These are phyloP conservation scores for Saccharomycopsis sp. DNA, from an alignment of 805 yeast species.

Conservation along the genomic window DNA sequence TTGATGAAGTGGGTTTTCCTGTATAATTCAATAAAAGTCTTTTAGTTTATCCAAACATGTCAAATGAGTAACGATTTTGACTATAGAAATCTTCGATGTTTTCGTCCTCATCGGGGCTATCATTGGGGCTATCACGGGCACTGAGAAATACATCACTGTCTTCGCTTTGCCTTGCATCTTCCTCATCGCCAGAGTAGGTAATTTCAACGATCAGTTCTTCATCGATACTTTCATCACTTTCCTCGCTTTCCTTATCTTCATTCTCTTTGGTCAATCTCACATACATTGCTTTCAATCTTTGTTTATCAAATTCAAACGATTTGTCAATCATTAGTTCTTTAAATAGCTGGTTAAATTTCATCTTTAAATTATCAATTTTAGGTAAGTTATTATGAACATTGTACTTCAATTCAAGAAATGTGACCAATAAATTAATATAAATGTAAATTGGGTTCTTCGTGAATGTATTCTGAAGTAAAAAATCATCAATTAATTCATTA, in stretches of 20 bases:
- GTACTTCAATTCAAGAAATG: constrained; percentile 9
- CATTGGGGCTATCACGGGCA: background rate
- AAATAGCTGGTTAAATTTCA: background rate
- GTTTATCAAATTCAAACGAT: background rate
- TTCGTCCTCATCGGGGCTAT: constrained; percentile 5
- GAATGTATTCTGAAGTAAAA: constrained; percentile 12
- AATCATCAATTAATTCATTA: constrained; percentile 9
- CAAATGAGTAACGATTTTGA: constrained; percentile 7
- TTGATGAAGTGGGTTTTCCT: constrained; percentile 10
- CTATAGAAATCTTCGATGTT: constrained; percentile 8
- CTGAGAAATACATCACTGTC: background rate
- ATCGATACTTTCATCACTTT: background rate
- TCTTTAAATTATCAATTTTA: background rate
- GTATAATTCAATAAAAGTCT: no score
- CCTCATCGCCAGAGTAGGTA: no score
- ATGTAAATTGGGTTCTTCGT: constrained; percentile 1
- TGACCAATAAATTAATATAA: constrained; percentile 10
- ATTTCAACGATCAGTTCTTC: no score
- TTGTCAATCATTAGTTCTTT: background rate
- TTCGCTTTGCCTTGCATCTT: background rate
- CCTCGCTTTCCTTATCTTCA: background rate
- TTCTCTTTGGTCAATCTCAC: background rate
- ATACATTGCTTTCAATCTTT: background rate
- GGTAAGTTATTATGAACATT: background rate
- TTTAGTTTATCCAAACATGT: constrained; percentile 9